Percentiles rank a stretch among this genome's conserved stretches.
These are phyloP conservation scores for Phalaenopsis hybrid DNA, from an alignment of 116 monocot genomes.

Conservation along the genomic window DNA sequence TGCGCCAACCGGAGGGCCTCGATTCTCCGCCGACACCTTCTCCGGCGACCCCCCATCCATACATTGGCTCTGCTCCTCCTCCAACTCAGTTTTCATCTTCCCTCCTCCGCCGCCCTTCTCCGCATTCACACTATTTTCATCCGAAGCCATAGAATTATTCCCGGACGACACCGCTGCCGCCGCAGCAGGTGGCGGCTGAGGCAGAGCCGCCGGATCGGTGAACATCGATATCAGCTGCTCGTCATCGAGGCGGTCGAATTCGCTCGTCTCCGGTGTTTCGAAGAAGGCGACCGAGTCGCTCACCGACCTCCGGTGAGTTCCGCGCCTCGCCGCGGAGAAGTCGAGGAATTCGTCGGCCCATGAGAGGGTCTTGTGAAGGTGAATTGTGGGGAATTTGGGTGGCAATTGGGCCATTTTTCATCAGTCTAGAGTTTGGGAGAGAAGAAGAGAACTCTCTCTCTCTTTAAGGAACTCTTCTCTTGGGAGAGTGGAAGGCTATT, in stretches of 20 bases:
- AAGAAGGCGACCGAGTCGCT: conserved; percentile 27
- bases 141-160: conserved; percentile 19
- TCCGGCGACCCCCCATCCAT: conserved; percentile 16
- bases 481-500: neutral
- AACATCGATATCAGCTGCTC: conserved; percentile 19
- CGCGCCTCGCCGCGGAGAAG: conserved; percentile 43
- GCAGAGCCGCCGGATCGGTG: conserved; percentile 20
- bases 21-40: conserved; percentile 13
- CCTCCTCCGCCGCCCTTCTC: conserved; percentile 16
- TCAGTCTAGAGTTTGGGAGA: neutral
- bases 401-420: conserved; percentile 66
- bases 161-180: conserved; percentile 10
- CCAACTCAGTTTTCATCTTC: conserved; percentile 14
- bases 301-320: conserved; percentile 25
- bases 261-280: conserved; percentile 5
- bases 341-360: conserved; percentile 80
- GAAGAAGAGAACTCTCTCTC: neutral
- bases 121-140: conserved; percentile 27
- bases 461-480: neutral
- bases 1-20: conserved; percentile 1
- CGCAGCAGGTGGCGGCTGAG: neutral
- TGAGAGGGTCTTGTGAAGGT: conserved; percentile 26
- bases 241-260: conserved; percentile 17
- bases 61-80: conserved; percentile 37
- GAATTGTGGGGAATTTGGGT: conserved; percentile 45